Conservation (phyloP, 1,139 yeast species). For the Hemisphaericaspora xylofermentans region DNA sequence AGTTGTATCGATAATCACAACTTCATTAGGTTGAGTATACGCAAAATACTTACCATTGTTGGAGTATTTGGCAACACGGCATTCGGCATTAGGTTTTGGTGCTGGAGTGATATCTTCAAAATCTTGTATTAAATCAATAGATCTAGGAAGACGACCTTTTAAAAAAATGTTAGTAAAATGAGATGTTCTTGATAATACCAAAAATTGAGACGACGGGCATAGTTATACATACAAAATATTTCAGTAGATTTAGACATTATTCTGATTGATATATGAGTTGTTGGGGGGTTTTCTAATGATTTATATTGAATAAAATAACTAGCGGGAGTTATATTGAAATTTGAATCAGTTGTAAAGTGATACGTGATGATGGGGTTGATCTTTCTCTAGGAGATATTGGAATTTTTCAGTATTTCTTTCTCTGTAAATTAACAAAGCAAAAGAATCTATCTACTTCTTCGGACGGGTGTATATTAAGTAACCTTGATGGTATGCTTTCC, state of each 20-base stretch:
- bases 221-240: conserved; percentile 40
- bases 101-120: conserved; percentile 36
- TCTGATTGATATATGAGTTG: not conserved
- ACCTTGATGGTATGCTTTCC: not conserved
- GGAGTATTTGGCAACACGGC: conserved; percentile 50
- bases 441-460: not conserved
- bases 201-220: not conserved
- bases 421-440: not conserved
- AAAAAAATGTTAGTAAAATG: conserved; percentile 15
- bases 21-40: conserved; percentile 53
- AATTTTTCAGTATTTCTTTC: too few species aligned
- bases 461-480: not conserved
- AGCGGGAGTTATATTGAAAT: not conserved
- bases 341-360: not conserved
- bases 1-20: conserved; percentile 59
- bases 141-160: conserved; percentile 60
- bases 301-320: not conserved
- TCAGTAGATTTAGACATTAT: conserved; percentile 41
- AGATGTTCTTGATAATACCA: not conserved
- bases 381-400: too few species aligned
- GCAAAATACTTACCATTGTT: conserved; percentile 58
- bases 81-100: conserved; percentile 40
- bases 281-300: too few species aligned
- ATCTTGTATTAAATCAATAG: conserved; percentile 58
- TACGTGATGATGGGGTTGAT: not conserved